phyloP scores from a whole-genome alignment of 23 red algal genomes.

The Pyropia haitanensis region DNA sequence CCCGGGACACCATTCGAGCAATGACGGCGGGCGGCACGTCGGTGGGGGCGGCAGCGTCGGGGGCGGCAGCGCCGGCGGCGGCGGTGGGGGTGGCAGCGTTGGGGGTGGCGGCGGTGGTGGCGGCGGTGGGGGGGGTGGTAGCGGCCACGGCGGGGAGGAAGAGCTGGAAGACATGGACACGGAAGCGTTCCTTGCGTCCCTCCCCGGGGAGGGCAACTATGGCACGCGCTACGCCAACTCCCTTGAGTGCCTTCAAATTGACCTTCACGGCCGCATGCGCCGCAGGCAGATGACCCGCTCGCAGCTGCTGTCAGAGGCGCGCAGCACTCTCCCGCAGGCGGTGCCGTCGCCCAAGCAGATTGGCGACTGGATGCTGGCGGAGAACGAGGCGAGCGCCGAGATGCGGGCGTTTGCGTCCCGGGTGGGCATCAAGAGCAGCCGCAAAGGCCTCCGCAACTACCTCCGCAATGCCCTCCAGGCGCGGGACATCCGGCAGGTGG shows the following conservation, averaged over 20 bases:
- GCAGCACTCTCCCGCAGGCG: conserved; percentile 13
- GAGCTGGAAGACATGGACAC: background rate
- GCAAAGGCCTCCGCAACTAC: conserved; percentile 51
- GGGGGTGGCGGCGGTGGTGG: conserved; percentile 5
- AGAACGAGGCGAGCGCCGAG: conserved; percentile 1
- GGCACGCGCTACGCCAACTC: conserved; percentile 3
- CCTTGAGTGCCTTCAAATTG: conserved; percentile 40
- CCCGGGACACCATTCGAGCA: no score
- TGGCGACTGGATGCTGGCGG: conserved; percentile 11
- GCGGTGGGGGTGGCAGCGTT: background rate
- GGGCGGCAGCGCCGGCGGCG: conserved; percentile 3
- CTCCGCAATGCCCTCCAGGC: conserved; percentile 58
- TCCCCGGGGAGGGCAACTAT: background rate
- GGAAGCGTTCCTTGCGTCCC: background rate
- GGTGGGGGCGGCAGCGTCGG: conserved; percentile 5
- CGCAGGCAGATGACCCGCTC: conserved; percentile 26
- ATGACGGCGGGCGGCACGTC: no score
- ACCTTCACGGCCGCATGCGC: conserved; percentile 7
- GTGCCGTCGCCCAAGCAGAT: conserved; percentile 19
- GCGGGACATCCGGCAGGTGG: conserved; percentile 83
- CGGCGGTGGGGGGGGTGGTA: background rate
- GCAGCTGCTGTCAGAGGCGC: conserved; percentile 38
- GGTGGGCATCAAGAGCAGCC: conserved; percentile 19
- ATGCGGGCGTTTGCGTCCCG: conserved; percentile 14
- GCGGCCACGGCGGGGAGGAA: background rate